phyloP scores from a whole-genome alignment of 352 stramenopile genomes.

The Blastocystis sp. region DNA sequence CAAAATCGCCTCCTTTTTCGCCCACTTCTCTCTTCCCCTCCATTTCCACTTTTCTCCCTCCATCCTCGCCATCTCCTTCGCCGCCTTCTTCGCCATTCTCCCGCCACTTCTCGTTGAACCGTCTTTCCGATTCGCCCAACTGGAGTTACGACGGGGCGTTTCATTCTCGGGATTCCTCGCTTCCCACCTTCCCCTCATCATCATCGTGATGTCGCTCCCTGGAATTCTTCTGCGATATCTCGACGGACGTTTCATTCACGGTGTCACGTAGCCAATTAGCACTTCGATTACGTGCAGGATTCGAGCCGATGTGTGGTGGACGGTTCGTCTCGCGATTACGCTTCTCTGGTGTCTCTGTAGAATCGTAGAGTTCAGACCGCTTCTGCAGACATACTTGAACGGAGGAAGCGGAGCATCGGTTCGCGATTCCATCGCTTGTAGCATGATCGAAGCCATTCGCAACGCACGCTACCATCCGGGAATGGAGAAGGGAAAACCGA shows the following conservation, averaged over 20 bases:
- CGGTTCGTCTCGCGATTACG: neutral
- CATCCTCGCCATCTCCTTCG: neutral
- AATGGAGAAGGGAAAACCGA: neutral
- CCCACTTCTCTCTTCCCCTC: neutral
- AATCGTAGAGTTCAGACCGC: neutral
- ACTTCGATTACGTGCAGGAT: neutral
- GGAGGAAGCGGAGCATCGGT: neutral
- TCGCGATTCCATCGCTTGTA: neutral
- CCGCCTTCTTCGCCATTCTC: neutral
- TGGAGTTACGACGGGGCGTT: neutral
- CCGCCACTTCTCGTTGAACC: neutral
- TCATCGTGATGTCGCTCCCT: neutral
- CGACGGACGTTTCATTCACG: neutral
- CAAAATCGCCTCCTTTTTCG: neutral
- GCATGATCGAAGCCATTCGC: slow-evolving; percentile 35
- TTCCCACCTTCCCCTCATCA: slow-evolving; percentile 16
- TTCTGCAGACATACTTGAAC: slow-evolving; percentile 7
- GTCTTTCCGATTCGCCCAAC: neutral
- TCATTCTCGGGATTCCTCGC: neutral
- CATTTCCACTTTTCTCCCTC: neutral
- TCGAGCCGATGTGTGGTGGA: neutral
- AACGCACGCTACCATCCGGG: neutral
- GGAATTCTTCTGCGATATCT: neutral
- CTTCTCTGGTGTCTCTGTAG: neutral
- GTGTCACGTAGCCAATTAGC: neutral